Base-by-base conservation (phyloP, 2,329 filamentous ascomycete species). In the Colletotrichum sp. region DNA sequence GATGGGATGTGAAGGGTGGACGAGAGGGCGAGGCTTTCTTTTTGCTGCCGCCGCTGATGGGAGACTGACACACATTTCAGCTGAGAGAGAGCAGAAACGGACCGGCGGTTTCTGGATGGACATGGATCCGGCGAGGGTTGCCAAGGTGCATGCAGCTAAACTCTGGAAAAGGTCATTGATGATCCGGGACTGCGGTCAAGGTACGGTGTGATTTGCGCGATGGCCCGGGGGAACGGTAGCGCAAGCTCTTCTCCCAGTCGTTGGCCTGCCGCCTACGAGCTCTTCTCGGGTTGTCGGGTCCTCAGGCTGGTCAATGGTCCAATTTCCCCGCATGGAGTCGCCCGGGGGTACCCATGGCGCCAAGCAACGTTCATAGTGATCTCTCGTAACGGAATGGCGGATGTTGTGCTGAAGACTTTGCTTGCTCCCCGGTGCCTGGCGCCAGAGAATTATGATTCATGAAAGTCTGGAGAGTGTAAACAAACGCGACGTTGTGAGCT, bases 271-370 rank as follows among this genome's bases (percentile, higher is more conserved):
- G 52, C n/a, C 48, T 22, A 27, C 57, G 39, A 55, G 69, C 30
- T n/a, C 36, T 30, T n/a, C 57, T 75, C 69, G 70, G 70, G 39
- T 52, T 59, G 44, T 15, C 55, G 64, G 70, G 64, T 19, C 16
- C 67, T 30, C 32, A 25, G 1, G 36, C 19, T 65, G 67, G 71
- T 48, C 44, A 32, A 70, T 48, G 27, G 25, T 70, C 22, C 55
- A 68, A 72, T 64, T 59, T 73, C 73, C 73, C 73, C 64, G 70
- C 73, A 73, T 73, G 59, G 64, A 32, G 44, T 65, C 34, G 57
- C 30, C 57, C 22, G 59, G 69, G 64, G 44, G 15, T 2, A 59
- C 34, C 70, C 73, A 44, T 73, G 70, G 15, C 28, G 64, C 73
- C 73, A 52, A 68, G 73, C 25, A 63, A 13, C 16, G 32, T 59